Base-by-base conservation (phyloP, 163 green algal species). In the Smithsoniella earleae region DNA sequence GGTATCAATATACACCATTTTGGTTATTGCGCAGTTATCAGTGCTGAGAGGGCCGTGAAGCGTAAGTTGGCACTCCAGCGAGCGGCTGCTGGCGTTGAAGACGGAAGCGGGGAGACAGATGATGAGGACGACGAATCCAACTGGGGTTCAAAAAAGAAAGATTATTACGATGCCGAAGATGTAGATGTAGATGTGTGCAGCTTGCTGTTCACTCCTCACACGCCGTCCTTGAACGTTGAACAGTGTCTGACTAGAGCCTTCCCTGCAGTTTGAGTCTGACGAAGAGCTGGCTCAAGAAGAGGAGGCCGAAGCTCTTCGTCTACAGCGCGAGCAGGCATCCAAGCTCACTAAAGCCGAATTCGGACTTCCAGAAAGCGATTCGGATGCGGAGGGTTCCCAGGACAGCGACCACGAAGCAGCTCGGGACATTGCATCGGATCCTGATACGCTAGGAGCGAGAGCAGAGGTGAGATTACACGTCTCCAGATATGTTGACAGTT, bases 101-200 rank as follows among this genome's bases (percentile, higher is more conserved):
- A 31, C 8, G 55, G 33, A 34, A 31, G 33, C 4, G 22, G 33
- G 5, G 62, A 66, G 2, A 45, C 33, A 33, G 73, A 75, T 0
- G 43, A 73, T 0, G 74, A 82, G 22, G 83, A 83, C 1, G 80
- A 82, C 34, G 80, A 81, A 0, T 73, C 20, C 18, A 37, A 40
- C 0, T 89, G 85, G 85, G 90, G 90, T 28, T 77, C 80, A 22
- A 88, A 83, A 49, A 94, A 93, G 79, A 30, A 74, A 1, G 77
- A 82, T 2, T 96, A 96, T 81, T 96, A 96, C 64, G 83, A 85
- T 46, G 87, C 80, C 2, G 89, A 91, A 74, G 79, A 86, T 20
- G 66, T 74, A 1, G 84, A 91, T 66, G 79, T 87, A 46, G 74
- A 83, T 74, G 77, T 64, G 49, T 31, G 73, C n/a, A 2, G n/a